Conservation (phyloP, 2,329 filamentous ascomycete species). For the Balansia obtecta region DNA sequence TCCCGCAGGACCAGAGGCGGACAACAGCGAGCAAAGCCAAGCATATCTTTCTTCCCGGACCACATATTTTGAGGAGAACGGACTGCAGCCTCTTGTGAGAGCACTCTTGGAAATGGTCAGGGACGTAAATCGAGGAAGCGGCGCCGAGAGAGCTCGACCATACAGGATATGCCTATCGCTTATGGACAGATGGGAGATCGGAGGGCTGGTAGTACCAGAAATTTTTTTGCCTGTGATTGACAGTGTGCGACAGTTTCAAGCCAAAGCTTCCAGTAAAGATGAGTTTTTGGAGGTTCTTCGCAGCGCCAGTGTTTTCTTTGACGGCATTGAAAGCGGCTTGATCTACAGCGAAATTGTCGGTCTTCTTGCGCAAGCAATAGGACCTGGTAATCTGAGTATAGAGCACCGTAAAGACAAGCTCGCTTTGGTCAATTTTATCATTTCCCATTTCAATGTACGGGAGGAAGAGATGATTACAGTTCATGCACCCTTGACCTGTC, state of each 20-base stretch:
- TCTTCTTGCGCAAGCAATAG: conserved; percentile 50
- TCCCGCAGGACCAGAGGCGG: conserved; percentile 34
- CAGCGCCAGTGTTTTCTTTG: conserved; percentile 92
- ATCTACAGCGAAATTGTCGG: conserved; percentile 77
- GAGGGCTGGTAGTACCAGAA: conserved; percentile 74
- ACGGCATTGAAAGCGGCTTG: conserved; percentile 86
- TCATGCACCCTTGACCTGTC: conserved; percentile 62
- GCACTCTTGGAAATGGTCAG: conserved; percentile 70
- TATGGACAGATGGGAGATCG: conserved; percentile 98
- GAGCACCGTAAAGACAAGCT: conserved; percentile 50
- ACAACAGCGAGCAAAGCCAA: conserved; percentile 32
- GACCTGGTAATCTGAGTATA: conserved; percentile 28
- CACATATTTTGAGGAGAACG: conserved; percentile 73
- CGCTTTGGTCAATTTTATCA: conserved; percentile 66
- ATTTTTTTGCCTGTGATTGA: conserved; percentile 79
- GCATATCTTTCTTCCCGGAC: conserved; percentile 45
- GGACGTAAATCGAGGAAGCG: conserved; percentile 14
- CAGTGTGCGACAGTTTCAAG: conserved; percentile 66
- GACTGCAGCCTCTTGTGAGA: conserved; percentile 58
- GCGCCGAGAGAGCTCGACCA: conserved; percentile 61
- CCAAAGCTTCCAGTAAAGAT: conserved; percentile 46
- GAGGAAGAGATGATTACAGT: conserved; percentile 92
- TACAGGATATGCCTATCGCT: conserved; percentile 88
- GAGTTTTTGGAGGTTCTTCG: conserved; percentile 79
- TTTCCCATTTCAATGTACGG: conserved; percentile 79